Percentiles rank a stretch among this genome's conserved stretches.
These are phyloP conservation scores for Yamadazyma aaseri DNA, from an alignment of 1,139 yeast genomes.

Conservation along the genomic window DNA sequence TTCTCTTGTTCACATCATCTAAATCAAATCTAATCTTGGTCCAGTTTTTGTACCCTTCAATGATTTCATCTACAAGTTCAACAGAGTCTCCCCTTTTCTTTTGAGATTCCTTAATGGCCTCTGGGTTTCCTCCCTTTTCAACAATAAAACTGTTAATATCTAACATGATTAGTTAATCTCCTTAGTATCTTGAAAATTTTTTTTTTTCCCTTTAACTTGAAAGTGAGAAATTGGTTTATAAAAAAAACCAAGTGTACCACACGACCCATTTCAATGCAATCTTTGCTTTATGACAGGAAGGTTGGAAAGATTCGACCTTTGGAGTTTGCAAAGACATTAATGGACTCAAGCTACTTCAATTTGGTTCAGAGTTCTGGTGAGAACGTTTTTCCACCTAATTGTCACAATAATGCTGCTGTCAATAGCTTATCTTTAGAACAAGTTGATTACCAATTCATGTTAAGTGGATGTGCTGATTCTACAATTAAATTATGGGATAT, in stretches of 20 bases:
- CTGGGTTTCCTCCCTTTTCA: slow-evolving; percentile 97
- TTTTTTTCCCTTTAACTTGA: slow-evolving; percentile 1
- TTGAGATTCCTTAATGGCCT: slow-evolving; percentile 81
- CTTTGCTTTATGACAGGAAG: slow-evolving; percentile 35
- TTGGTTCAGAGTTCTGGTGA: slow-evolving; percentile 22
- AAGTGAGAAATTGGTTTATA: not conserved
- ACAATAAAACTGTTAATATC: slow-evolving; percentile 88
- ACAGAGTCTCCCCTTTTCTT: slow-evolving; percentile 92
- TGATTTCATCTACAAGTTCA: slow-evolving; percentile 93
- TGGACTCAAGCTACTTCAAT: slow-evolving; percentile 39
- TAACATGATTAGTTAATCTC: slow-evolving; percentile 64
- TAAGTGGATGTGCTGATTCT: slow-evolving; percentile 81
- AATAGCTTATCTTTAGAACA: slow-evolving; percentile 67
- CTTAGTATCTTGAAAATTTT: slow-evolving; percentile 4
- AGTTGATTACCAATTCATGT: slow-evolving; percentile 45
- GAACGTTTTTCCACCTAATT: slow-evolving; percentile 36
- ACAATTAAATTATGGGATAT: slow-evolving; percentile 62
- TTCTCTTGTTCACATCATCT: slow-evolving; percentile 84
- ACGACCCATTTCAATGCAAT: slow-evolving; percentile 38
- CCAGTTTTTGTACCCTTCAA: slow-evolving; percentile 89
- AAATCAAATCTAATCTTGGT: slow-evolving; percentile 87
- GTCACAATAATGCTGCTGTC: slow-evolving; percentile 51
- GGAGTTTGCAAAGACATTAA: slow-evolving; percentile 37
- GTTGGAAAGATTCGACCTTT: slow-evolving; percentile 28
- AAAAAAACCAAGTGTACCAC: not conserved